Base-by-base conservation (phyloP, 2,329 filamentous ascomycete species). In the Ascochyta rabiei region DNA sequence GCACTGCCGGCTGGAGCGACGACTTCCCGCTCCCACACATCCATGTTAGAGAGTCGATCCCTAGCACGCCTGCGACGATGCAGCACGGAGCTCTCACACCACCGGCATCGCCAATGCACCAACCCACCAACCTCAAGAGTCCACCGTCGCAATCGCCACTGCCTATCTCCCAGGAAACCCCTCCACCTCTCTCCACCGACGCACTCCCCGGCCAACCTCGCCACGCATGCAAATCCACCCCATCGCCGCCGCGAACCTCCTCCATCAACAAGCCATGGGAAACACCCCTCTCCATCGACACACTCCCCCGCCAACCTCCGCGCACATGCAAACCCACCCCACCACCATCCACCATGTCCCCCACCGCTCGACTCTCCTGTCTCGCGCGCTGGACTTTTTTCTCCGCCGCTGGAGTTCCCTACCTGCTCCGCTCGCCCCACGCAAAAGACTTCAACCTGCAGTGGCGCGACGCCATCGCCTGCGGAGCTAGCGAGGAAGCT, bases 331-430 rank as follows among this genome's bases (percentile, higher is more conserved):
- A 16, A 12, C 52, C 60, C 6, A 34, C 39, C n/a, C 65, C 56
- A 3, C 66, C 67, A n/a, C 57, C 60, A 13, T 5, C 37, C 3
- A 55, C 42, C 33, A 69, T 70, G 65, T 65, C 66, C 2, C 15
- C 41, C 12, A 23, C 62, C 10, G 61, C 67, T 2, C 66, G 64
- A 30, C 57, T 72, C 2, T n/a, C 57, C 28, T 69, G 68, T 38
- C 54, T 70, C 33, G 60, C 62, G 3, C 67, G 68, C 54, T 71
- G 67, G 68, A 71, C 69, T 3, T 41, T 28, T 6, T 69, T 72
- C 61, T 30, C 52, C 15, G 13, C 26, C 1, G 65, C 57, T 1
- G 59, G 66, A 1, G 15, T 26, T 0, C 66, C 59, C 0, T 63
- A 54, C 23, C 55, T 70, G 1, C 38, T 53, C 19, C 13, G 34